These are phyloP conservation scores for Pyricularia pennisetigena DNA, from an alignment of 2,329 filamentous ascomycete genomes.

Conservation along the genomic window DNA sequence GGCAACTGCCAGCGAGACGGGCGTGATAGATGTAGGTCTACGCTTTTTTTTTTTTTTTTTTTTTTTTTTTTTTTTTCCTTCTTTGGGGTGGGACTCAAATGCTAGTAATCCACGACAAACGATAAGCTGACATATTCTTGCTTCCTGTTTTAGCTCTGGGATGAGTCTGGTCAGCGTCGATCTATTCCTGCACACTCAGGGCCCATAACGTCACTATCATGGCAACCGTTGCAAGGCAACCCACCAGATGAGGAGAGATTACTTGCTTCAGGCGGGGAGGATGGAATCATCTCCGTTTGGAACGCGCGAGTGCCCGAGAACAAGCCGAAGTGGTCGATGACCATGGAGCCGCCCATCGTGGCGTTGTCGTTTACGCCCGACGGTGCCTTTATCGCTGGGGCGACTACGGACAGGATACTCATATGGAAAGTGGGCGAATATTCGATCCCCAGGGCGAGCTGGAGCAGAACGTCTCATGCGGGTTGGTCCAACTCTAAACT, in stretches of 20 bases:
- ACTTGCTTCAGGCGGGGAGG: constrained; percentile 51
- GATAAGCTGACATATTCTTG: background rate
- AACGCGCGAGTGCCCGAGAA: constrained; percentile 45
- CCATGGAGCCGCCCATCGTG: constrained; percentile 48
- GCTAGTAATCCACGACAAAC: background rate
- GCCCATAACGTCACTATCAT: constrained; percentile 46
- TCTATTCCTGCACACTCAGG: constrained; percentile 51
- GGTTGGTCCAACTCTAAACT: constrained; percentile 50
- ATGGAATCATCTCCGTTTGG: constrained; percentile 54
- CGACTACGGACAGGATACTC: constrained; percentile 46
- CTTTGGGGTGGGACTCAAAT: background rate
- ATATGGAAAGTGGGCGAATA: constrained; percentile 57
- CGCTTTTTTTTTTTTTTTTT: too few relatives aligned
- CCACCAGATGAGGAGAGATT: constrained; percentile 39
- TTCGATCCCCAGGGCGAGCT: constrained; percentile 47
- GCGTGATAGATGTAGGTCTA: constrained; percentile 48
- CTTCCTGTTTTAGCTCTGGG: constrained; percentile 38
- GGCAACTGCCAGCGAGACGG: constrained; percentile 51
- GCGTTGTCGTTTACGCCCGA: constrained; percentile 54
- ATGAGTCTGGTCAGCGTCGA: constrained; percentile 39
- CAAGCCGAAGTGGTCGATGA: constrained; percentile 49
- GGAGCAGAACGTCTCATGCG: constrained; percentile 43
- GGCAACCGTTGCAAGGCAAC: constrained; percentile 43
- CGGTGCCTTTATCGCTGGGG: constrained; percentile 52
- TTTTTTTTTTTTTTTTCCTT: too few relatives aligned